Conservation (phyloP, 2,329 filamentous ascomycete species). For the Elsinoe batatas region DNA sequence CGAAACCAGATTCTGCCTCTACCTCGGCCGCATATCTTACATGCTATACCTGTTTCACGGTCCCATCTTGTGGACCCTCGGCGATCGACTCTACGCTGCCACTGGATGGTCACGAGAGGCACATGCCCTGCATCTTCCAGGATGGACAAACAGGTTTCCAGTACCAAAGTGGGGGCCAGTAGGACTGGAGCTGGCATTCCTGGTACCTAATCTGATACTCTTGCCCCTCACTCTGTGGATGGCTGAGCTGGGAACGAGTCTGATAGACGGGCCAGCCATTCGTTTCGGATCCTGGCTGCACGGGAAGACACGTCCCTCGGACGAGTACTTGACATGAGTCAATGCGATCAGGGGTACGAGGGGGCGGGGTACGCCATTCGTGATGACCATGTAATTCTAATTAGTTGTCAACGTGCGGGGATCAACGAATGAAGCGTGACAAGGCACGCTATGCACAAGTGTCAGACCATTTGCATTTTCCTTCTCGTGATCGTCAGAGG, state of each 20-base stretch:
- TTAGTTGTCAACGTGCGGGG: background rate
- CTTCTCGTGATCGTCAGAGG: background rate
- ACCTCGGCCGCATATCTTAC: slow-evolving; percentile 53
- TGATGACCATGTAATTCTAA: background rate
- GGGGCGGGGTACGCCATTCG: background rate
- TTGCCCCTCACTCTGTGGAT: slow-evolving; percentile 50
- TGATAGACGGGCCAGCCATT: slow-evolving; percentile 52
- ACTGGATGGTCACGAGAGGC: slow-evolving; percentile 43
- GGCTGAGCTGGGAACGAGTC: slow-evolving; percentile 47
- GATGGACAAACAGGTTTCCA: slow-evolving; percentile 49
- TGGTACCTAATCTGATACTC: slow-evolving; percentile 50
- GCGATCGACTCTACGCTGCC: slow-evolving; percentile 54
- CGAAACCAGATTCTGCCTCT: slow-evolving; percentile 49
- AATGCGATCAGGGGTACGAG: background rate
- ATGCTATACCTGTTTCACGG: slow-evolving; percentile 56
- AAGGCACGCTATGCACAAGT: background rate
- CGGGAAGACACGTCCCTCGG: slow-evolving; percentile 31
- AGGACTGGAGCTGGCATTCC: slow-evolving; percentile 52
- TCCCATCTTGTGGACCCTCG: slow-evolving; percentile 49
- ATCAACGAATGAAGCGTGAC: background rate
- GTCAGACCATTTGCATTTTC: background rate
- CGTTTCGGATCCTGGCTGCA: slow-evolving; percentile 50
- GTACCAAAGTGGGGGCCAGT: slow-evolving; percentile 47
- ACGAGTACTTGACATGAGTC: slow-evolving; percentile 6
- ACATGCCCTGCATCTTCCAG: slow-evolving; percentile 42